phyloP scores from a whole-genome alignment of 768 basidiomycete species.

The Boletus fagicola region DNA sequence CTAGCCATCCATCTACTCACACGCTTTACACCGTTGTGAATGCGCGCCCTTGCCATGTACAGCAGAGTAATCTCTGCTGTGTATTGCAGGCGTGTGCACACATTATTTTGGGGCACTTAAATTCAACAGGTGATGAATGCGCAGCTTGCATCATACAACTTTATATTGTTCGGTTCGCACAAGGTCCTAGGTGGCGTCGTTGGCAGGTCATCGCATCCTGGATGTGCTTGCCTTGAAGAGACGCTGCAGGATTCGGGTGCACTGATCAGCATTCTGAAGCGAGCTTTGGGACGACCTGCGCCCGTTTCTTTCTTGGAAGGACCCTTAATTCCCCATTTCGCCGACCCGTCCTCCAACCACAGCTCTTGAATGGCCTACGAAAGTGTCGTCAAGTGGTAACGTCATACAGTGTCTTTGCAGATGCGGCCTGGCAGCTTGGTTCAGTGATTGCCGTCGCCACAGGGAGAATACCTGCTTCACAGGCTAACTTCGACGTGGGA shows the following conservation, averaged over 20 bases:
- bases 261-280: too few species aligned
- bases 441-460: neutral
- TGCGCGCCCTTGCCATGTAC: conserved; percentile 28
- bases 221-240: neutral
- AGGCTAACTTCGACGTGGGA: neutral
- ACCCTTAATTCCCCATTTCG: too few species aligned
- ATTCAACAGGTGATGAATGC: neutral
- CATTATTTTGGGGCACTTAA: conserved; percentile 3
- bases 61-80: conserved; percentile 25
- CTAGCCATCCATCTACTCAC: neutral
- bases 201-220: too few species aligned
- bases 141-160: neutral
- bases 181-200: neutral
- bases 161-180: neutral
- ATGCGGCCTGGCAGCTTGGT: too few species aligned
- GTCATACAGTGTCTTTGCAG: too few species aligned
- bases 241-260: neutral
- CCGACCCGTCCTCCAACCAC: too few species aligned
- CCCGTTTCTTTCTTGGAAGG: too few species aligned
- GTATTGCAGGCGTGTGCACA: conserved; percentile 28
- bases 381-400: too few species aligned
- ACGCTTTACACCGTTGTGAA: conserved; percentile 19
- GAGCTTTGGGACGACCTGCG: too few species aligned
- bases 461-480: neutral
- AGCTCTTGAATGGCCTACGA: too few species aligned